phyloP scores from a whole-genome alignment of 176 grass and related monocot species.

The Elymus sibiricus region DNA sequence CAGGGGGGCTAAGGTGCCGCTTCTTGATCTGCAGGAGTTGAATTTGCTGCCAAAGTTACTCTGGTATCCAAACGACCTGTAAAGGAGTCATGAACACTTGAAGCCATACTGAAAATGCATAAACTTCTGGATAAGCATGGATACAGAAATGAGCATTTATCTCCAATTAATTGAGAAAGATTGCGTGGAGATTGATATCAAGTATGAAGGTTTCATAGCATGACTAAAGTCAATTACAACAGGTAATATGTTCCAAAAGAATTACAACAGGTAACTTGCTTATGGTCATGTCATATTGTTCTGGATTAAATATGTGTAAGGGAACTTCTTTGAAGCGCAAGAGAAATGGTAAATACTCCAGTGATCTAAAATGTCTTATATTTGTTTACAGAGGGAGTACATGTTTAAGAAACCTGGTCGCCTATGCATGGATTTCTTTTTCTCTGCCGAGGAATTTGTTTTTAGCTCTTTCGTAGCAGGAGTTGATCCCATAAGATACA shows the following conservation, averaged over 20 bases:
- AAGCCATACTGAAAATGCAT: conserved; percentile 89
- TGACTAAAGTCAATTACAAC: conserved; percentile 81
- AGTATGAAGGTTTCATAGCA: conserved; percentile 83
- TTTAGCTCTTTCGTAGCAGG: too few relatives aligned
- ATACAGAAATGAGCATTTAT: conserved; percentile 68
- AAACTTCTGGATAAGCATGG: conserved; percentile 92
- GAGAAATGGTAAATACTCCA: not conserved
- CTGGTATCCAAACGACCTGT: conserved; percentile 71
- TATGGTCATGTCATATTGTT: not conserved
- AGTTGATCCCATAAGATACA: too few relatives aligned
- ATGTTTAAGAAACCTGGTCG: too few relatives aligned
- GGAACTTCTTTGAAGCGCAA: not conserved
- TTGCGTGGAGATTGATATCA: conserved; percentile 99
- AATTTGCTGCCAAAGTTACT: conserved; percentile 69
- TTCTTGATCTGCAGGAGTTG: conserved; percentile 41
- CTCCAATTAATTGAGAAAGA: conserved; percentile 88
- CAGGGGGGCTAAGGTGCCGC: too few relatives aligned
- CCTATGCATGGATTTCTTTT: too few relatives aligned
- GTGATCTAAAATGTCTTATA: too few relatives aligned
- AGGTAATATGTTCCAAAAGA: too few relatives aligned
- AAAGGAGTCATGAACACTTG: conserved; percentile 65
- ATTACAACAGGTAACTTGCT: conserved; percentile 43
- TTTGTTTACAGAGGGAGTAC: too few relatives aligned
- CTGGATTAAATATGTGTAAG: not conserved
- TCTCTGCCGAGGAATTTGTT: too few relatives aligned